Evolutionary conservation across 306 rosid species (phyloP).

Genomic region (Quercus mongolica): DNA sequence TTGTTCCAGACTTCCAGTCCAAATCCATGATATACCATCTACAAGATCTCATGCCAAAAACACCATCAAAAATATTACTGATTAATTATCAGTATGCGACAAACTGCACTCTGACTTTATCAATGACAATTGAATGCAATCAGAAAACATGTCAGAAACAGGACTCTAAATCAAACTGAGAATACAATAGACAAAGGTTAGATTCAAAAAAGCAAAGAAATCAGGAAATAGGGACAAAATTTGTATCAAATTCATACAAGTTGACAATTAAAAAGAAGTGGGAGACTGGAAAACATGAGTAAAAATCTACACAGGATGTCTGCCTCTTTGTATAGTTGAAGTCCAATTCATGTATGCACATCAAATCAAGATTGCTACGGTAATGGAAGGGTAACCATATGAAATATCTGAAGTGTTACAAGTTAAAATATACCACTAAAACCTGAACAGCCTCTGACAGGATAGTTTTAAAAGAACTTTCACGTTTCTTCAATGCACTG

Average conservation of each 20-base stretch:
- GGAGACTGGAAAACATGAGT: no score
- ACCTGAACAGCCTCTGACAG: constrained; percentile 55
- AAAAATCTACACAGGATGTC: no score
- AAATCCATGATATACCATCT: background rate
- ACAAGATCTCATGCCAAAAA: background rate
- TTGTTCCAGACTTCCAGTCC: background rate
- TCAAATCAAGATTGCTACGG: background rate
- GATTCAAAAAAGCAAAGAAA: background rate
- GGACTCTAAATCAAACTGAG: background rate
- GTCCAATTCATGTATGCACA: background rate
- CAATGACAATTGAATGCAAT: background rate
- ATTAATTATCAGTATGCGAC: background rate
- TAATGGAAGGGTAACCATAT: background rate
- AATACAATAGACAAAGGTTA: background rate
- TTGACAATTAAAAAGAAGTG: no score
- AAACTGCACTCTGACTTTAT: background rate
- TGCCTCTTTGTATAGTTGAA: no score
- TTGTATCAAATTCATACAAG: no score
- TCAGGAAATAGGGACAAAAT: background rate
- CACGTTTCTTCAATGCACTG: constrained; percentile 59
- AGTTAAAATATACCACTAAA: constrained; percentile 48
- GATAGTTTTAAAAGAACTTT: constrained; percentile 47
- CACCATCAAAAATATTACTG: background rate
- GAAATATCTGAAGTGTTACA: background rate
- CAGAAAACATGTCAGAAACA: background rate